These are phyloP conservation scores for Polytrichum commune DNA, from an alignment of 225 moss, liverwort and hornwort species.

Conservation along the genomic window DNA sequence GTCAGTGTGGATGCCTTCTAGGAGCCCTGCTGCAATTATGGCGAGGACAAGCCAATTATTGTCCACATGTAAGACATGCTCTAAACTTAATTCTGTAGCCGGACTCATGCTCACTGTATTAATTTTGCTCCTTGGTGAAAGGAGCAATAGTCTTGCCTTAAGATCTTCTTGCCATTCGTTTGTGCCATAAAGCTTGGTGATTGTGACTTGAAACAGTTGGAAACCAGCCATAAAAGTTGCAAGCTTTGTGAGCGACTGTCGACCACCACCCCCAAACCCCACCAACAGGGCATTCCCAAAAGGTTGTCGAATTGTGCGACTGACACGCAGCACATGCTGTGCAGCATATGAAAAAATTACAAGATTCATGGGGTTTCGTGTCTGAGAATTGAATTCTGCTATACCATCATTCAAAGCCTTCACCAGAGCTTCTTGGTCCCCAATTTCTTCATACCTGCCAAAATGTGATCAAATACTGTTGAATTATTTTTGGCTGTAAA, in stretches of 20 bases:
- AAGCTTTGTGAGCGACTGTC: conserved; percentile 66
- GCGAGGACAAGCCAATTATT: too few species aligned
- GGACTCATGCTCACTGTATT: neutral
- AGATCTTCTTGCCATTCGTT: conserved; percentile 70
- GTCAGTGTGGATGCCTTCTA: too few species aligned
- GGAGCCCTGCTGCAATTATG: too few species aligned
- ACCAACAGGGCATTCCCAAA: conserved; percentile 67
- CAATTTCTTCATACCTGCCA: conserved; percentile 66
- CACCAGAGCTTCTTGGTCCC: conserved; percentile 34
- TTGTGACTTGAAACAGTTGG: conserved; percentile 62
- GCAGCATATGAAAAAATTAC: conserved; percentile 69
- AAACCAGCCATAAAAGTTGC: conserved; percentile 68
- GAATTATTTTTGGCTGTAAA: too few species aligned
- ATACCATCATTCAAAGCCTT: conserved; percentile 53
- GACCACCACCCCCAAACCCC: conserved; percentile 66
- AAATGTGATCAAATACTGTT: too few species aligned
- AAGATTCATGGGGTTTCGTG: conserved; percentile 57
- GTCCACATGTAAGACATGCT: too few species aligned
- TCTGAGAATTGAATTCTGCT: conserved; percentile 59
- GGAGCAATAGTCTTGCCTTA: conserved; percentile 33
- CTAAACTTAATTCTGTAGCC: too few species aligned
- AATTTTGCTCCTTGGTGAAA: neutral
- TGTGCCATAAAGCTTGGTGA: conserved; percentile 60
- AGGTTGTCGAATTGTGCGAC: conserved; percentile 66
- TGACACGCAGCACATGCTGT: conserved; percentile 62